These are phyloP conservation scores for Geotrichum histeridarum DNA, from an alignment of 1,139 yeast genomes.

Conservation along the genomic window DNA sequence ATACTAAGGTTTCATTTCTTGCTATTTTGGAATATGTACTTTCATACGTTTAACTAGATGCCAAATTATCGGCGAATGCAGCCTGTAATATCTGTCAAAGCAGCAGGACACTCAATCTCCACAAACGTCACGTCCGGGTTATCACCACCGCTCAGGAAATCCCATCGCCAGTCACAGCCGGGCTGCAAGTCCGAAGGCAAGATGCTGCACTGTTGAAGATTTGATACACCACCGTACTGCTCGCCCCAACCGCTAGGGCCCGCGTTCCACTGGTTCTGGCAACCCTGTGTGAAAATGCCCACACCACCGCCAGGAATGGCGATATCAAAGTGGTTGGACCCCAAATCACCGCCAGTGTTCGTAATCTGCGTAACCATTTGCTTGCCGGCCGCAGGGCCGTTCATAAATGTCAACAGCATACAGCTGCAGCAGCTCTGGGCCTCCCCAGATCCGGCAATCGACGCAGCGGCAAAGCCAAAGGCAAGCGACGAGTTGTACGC, in stretches of 20 bases:
- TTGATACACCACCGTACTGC: slow-evolving; percentile 21
- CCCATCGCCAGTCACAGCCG: slow-evolving; percentile 24
- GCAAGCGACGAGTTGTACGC: slow-evolving; percentile 19
- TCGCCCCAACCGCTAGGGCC: slow-evolving; percentile 19
- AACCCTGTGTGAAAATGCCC: slow-evolving; percentile 20
- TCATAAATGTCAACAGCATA: slow-evolving; percentile 20
- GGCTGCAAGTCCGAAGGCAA: slow-evolving; percentile 19
- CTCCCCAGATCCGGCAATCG: slow-evolving; percentile 19
- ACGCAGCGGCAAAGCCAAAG: slow-evolving; percentile 23
- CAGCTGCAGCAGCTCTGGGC: slow-evolving; percentile 21
- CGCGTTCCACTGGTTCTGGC: slow-evolving; percentile 21
- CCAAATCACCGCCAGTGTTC: slow-evolving; percentile 22
- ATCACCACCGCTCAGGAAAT: slow-evolving; percentile 20
- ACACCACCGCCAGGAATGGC: slow-evolving; percentile 24
- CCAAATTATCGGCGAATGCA: slow-evolving; percentile 9
- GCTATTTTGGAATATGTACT: background rate
- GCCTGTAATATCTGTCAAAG: slow-evolving; percentile 20
- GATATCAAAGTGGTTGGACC: slow-evolving; percentile 20
- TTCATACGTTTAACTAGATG: background rate
- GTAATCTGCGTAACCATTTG: slow-evolving; percentile 22
- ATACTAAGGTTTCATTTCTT: background rate
- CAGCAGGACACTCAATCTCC: slow-evolving; percentile 23
- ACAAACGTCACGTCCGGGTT: slow-evolving; percentile 21
- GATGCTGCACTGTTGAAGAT: slow-evolving; percentile 16
- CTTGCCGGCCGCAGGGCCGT: slow-evolving; percentile 17